Evolutionary conservation across 2,329 filamentous ascomycete species (phyloP).

Genomic region (Fusarium incarnatum): DNA sequence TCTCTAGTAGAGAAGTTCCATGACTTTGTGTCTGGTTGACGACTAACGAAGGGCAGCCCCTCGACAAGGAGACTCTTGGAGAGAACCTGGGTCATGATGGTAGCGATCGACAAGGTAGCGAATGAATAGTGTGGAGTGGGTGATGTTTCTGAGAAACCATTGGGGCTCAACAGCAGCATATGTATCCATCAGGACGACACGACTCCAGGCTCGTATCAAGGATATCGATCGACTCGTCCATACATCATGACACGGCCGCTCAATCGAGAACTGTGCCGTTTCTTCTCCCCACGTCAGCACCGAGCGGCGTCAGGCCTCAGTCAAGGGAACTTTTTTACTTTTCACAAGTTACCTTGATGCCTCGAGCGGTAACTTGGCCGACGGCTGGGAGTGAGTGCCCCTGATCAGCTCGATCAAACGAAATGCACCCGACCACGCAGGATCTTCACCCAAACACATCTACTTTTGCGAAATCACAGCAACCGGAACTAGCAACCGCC

Average conservation of each 20-base stretch:
- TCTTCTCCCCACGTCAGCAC: conserved; percentile 28
- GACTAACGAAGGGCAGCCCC: conserved; percentile 40
- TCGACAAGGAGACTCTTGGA: conserved; percentile 38
- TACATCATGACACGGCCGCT: conserved; percentile 20
- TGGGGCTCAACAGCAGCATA: conserved; percentile 40
- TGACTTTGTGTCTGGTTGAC: conserved; percentile 35
- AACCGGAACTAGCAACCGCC: conserved; percentile 35
- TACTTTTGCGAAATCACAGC: conserved; percentile 7
- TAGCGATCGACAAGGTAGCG: conserved; percentile 42
- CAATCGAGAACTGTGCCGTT: conserved; percentile 26
- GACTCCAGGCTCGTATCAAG: conserved; percentile 19
- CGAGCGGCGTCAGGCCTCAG: conserved; percentile 30
- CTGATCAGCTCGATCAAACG: conserved; percentile 25
- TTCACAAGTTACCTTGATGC: conserved; percentile 3
- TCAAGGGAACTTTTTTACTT: conserved; percentile 6
- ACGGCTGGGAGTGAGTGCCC: conserved; percentile 19
- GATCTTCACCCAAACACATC: conserved; percentile 20
- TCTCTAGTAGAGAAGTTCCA: conserved; percentile 40
- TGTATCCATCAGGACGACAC: conserved; percentile 21
- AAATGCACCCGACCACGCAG: conserved; percentile 22
- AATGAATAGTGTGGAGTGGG: conserved; percentile 32
- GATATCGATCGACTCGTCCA: conserved; percentile 12
- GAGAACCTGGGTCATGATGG: conserved; percentile 46
- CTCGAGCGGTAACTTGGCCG: conserved; percentile 23
- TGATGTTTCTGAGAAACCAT: conserved; percentile 9